A percentile compares a stretch with the other conserved stretches of the same genome.
These are phyloP conservation scores for Leccinum colubrinum DNA, from an alignment of 1,284 basidiomycete species.

Conservation along the genomic window DNA sequence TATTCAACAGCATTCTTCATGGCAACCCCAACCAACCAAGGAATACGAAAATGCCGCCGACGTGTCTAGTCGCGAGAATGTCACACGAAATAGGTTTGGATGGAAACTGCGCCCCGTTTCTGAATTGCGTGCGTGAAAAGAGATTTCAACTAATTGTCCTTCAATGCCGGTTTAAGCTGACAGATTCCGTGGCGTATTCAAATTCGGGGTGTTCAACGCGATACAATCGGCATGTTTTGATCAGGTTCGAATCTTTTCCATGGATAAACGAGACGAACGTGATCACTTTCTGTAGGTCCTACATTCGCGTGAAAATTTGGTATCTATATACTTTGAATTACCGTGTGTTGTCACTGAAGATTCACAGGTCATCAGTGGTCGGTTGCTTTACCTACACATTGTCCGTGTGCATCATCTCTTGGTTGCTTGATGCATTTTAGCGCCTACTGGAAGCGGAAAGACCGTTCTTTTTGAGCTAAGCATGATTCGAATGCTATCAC, in stretches of 20 bases:
- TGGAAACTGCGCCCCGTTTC: conserved; percentile 66
- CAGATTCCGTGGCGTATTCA: conserved; percentile 77
- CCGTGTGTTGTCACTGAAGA: conserved; percentile 12
- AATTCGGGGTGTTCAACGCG: conserved; percentile 87
- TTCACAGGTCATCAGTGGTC: conserved; percentile 74
- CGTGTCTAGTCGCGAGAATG: conserved; percentile 7
- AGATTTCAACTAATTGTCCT: background rate
- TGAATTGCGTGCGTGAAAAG: conserved; percentile 59
- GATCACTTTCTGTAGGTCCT: conserved; percentile 52
- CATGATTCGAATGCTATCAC: conserved; percentile 74
- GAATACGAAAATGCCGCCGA: background rate
- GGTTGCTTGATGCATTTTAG: conserved; percentile 38
- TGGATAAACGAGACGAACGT: background rate
- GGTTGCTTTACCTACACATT: conserved; percentile 15
- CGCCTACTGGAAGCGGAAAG: conserved; percentile 92
- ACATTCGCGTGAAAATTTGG: conserved; percentile 71
- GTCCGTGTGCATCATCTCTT: conserved; percentile 5
- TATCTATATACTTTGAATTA: conserved; percentile 31
- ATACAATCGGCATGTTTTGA: conserved; percentile 85
- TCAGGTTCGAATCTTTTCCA: conserved; percentile 46
- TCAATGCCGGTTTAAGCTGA: conserved; percentile 55
- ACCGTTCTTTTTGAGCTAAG: conserved; percentile 93
- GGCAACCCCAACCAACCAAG: background rate
- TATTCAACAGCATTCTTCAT: background rate
- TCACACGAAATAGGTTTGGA: conserved; percentile 40